phyloP scores from a whole-genome alignment of 768 basidiomycete species.

The Lentinula edodes region DNA sequence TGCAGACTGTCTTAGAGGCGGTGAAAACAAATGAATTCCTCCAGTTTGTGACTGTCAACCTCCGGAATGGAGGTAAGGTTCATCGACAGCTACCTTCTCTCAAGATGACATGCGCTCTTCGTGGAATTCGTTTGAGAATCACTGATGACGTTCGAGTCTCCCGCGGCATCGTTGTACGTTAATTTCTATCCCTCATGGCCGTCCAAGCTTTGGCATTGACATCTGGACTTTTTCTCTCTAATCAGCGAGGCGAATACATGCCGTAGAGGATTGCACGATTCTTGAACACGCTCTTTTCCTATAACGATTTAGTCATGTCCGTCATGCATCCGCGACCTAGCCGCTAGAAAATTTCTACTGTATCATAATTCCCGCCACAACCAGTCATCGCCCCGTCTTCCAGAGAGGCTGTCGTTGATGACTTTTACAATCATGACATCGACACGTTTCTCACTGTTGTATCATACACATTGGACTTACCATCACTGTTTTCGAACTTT shows the following conservation, averaged over 20 bases:
- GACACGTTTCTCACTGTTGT: background rate
- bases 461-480: background rate
- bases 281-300: background rate
- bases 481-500: background rate
- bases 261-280: background rate
- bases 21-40: conserved; percentile 38
- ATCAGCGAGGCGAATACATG: background rate
- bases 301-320: background rate
- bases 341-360: background rate
- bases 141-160: conserved; percentile 48
- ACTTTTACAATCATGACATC: background rate
- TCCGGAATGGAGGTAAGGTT: conserved; percentile 45
- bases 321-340: background rate
- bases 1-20: conserved; percentile 50
- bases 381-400: background rate
- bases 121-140: conserved; percentile 50
- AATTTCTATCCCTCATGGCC: background rate
- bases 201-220: background rate
- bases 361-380: background rate
- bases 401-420: background rate
- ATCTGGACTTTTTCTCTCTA: background rate
- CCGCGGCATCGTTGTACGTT: conserved; percentile 32
- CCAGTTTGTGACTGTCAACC: conserved; percentile 44
- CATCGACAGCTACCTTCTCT: conserved; percentile 49
- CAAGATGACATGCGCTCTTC: conserved; percentile 59